Base-by-base conservation (phyloP, 495 filamentous ascomycete genomes). In the Letharia columbiana region DNA sequence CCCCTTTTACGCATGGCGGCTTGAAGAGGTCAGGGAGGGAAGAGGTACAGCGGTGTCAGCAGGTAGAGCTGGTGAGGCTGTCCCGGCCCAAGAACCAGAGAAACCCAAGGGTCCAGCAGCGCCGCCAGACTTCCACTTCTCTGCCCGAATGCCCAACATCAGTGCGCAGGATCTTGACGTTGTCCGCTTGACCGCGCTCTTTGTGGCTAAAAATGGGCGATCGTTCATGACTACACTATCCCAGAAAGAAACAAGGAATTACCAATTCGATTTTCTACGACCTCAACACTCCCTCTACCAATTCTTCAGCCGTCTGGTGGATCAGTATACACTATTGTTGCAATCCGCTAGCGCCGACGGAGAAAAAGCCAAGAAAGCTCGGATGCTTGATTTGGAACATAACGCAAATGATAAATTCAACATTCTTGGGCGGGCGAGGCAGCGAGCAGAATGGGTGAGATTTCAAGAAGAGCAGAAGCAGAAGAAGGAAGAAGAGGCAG, bases 71-170 rank as follows among this genome's bases (percentile, higher is more conserved):
- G 86, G 84, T 37, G 90, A 94, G 72, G 75, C 76, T 45, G 78
- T 77, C 58, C 77, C 82, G 28, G 78, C 76, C 7, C 78, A 81
- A 41, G 85, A 87, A 73, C 78, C 79, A 35, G 82, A 83, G 64
- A 88, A 89, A 73, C 87, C 89, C 58, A 83, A 88, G 77, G 94
- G 93, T 57, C 95, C 94, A 20, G 83, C 84, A 35, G 86, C 91
- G 72, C 95, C 94, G n/a, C 84, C 91, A 42, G 86, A 91, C 70
- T 98, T 96, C 73, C 84, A 90, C 70, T 98, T 98, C 78, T 96
- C 90, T 60, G 93, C 94, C 66, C 87, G 92, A 72, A 97, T 98
- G 92, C 94, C 94, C 67, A 96, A 90, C 71, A 96, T 98, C 78
- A 92, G 85, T 78, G 91, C 95, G 67, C 88, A 94, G 77, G 94